phyloP scores from a whole-genome alignment of 1,284 basidiomycete genomes.

The Ceratobasidium sp. region DNA sequence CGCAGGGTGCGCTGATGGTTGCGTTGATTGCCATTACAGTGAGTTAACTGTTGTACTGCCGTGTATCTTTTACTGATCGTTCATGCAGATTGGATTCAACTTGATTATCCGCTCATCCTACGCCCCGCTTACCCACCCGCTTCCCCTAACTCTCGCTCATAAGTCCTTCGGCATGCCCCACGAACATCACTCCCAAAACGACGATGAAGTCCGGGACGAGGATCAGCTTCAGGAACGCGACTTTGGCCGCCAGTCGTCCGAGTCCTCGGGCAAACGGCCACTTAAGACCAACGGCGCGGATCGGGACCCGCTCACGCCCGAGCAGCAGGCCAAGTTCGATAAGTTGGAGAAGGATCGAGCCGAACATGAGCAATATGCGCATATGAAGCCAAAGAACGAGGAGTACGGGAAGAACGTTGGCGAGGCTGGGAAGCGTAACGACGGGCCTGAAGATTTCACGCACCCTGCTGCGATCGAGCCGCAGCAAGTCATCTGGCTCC shows the following conservation, averaged over 20 bases:
- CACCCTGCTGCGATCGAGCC: slow-evolving; percentile 84
- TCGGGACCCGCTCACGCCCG: slow-evolving; percentile 25
- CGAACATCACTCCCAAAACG: slow-evolving; percentile 54
- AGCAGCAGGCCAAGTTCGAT: slow-evolving; percentile 42
- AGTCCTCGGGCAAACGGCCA: slow-evolving; percentile 17
- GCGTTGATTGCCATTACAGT: slow-evolving; percentile 86
- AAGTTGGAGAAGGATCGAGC: slow-evolving; percentile 34
- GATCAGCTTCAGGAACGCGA: slow-evolving; percentile 40
- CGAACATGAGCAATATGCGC: slow-evolving; percentile 38
- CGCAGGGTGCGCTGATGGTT: slow-evolving; percentile 86
- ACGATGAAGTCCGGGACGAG: slow-evolving; percentile 54
- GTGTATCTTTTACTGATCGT: slow-evolving; percentile 52
- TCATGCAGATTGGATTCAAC: slow-evolving; percentile 46
- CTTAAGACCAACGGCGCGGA: slow-evolving; percentile 27
- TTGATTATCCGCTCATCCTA: slow-evolving; percentile 72
- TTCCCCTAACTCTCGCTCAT: slow-evolving; percentile 85
- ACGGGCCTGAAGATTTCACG: slow-evolving; percentile 71
- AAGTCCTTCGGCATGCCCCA: slow-evolving; percentile 63
- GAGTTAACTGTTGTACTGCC: slow-evolving; percentile 58
- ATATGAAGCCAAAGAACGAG: not conserved
- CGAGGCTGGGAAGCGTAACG: slow-evolving; percentile 45
- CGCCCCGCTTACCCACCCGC: slow-evolving; percentile 60
- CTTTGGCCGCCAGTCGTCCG: slow-evolving; percentile 34
- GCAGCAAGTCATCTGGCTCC: slow-evolving; percentile 86
- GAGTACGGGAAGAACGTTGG: slow-evolving; percentile 18